Base-by-base conservation (phyloP, 1,284 basidiomycete species). In the Rhodotorula sp. region DNA sequence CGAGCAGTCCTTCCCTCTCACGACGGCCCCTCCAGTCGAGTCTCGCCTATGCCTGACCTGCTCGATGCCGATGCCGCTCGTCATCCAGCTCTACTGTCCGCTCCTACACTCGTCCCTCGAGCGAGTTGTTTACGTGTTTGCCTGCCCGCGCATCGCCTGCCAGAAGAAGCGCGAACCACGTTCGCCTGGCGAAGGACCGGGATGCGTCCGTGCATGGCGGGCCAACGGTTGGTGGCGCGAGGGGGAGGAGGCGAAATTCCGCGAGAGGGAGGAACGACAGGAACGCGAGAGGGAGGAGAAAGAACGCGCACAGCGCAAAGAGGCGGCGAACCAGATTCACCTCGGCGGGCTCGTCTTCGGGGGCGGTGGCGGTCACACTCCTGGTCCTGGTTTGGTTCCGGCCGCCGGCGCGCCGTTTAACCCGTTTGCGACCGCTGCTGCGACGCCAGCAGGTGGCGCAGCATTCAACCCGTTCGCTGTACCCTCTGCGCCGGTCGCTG, bases 11-110 rank as follows among this genome's bases (percentile, higher is more conserved):
- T 68, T 75, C 66, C 69, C 64, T 29, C 45, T 69, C 82, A 80
- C 80, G 78, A 10, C 80, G 82, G 72, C 78, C 82, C 63, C 77
- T 75, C 20, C 73, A 75, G 26, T 75, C 71, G 60, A 79, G 79
- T 48, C 82, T 80, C 22, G 78, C 79, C 3, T 62, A 78, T 93
- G 91, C 85, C 87, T 85, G 78, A 81, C 84, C 66, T 93, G 91
- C 81, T 82, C 83, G 10, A 81, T 83, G 26, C 86, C 88, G 0
- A 91, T 89, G 88, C 87, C 90, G 73, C 84, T 93, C 33, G 84
- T 93, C 46, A 83, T 90, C 20, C 90, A 93, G 75, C 84, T 93
- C 76, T 92, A 90, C 89, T 92, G 89, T 79, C 91, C 91, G 0
- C 87, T 92, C 74, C 89, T 91, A 78, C 83, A 87, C 51, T 93